Percentiles rank a stretch among this genome's conserved stretches.
Conservation (phyloP, 495 filamentous ascomycete species). For the Podospora anserina region DNA sequence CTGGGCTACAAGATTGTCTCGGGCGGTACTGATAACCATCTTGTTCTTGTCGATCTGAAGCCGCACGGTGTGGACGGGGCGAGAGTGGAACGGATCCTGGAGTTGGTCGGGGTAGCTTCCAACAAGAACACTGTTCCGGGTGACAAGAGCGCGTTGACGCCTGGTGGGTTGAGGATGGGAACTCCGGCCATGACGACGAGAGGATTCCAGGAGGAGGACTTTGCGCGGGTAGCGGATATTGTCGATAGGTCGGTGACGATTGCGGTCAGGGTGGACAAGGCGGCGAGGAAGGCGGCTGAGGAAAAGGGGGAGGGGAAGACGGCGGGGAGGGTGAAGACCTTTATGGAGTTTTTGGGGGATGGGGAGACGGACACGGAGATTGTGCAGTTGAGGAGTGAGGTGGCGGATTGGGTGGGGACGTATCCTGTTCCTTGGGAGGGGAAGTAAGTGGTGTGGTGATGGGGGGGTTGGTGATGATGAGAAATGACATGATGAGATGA, state of each 20-base stretch:
- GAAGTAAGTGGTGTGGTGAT: slow-evolving; percentile 9
- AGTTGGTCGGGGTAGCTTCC: slow-evolving; percentile 89
- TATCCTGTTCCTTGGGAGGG: slow-evolving; percentile 80
- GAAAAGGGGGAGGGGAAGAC: slow-evolving; percentile 72
- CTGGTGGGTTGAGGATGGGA: slow-evolving; percentile 86
- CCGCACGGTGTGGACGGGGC: slow-evolving; percentile 85
- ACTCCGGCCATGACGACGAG: slow-evolving; percentile 97
- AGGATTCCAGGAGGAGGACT: slow-evolving; percentile 84
- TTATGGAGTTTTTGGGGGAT: slow-evolving; percentile 75
- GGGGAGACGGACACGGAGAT: slow-evolving; percentile 85
- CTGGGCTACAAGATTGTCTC: slow-evolving; percentile 88
- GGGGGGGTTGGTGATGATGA: slow-evolving; percentile 8
- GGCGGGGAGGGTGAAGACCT: slow-evolving; percentile 73
- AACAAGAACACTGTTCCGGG: slow-evolving; percentile 99
- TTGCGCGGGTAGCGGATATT: slow-evolving; percentile 83
- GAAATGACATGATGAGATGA: neutral
- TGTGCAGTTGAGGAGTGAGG: slow-evolving; percentile 79
- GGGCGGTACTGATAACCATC: slow-evolving; percentile 94
- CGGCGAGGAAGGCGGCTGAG: slow-evolving; percentile 70
- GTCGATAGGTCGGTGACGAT: slow-evolving; percentile 89
- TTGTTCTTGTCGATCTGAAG: slow-evolving; percentile 93
- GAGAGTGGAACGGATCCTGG: slow-evolving; percentile 89
- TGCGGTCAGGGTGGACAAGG: slow-evolving; percentile 77
- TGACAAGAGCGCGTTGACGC: slow-evolving; percentile 87
- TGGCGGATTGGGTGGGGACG: slow-evolving; percentile 92